Percentiles rank a stretch among this genome's conserved stretches.
These are phyloP conservation scores for Penicillium sp. DNA, from an alignment of 2,329 filamentous ascomycete genomes.

Conservation along the genomic window DNA sequence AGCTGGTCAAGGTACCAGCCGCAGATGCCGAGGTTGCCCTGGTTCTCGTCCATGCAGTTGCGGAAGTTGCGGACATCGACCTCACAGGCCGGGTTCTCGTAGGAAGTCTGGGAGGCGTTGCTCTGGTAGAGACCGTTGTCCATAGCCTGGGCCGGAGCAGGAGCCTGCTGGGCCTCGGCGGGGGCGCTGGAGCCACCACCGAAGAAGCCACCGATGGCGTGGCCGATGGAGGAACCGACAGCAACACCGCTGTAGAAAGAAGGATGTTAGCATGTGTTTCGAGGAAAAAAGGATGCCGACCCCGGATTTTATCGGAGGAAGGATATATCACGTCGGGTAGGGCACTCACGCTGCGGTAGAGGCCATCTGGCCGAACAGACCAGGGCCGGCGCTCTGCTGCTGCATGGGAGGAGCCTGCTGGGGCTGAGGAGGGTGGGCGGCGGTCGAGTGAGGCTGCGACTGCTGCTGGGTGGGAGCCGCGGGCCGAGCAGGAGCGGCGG, in stretches of 20 bases:
- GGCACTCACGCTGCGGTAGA: slow-evolving; percentile 88
- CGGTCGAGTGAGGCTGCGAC: slow-evolving; percentile 69
- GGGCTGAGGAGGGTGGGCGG: slow-evolving; percentile 49
- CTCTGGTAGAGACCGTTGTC: slow-evolving; percentile 48
- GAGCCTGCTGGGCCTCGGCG: slow-evolving; percentile 53
- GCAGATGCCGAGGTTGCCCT: slow-evolving; percentile 92
- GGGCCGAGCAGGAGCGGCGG: slow-evolving; percentile 59
- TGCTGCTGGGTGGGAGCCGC: slow-evolving; percentile 62
- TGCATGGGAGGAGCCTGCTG: slow-evolving; percentile 53
- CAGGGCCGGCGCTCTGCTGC: slow-evolving; percentile 66
- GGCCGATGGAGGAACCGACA: slow-evolving; percentile 91
- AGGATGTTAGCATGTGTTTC: slow-evolving; percentile 8
- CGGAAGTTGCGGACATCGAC: slow-evolving; percentile 83
- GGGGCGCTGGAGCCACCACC: slow-evolving; percentile 66
- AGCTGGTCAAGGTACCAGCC: slow-evolving; percentile 98
- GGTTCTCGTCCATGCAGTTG: slow-evolving; percentile 93
- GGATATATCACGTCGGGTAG: not conserved
- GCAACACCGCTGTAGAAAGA: slow-evolving; percentile 76
- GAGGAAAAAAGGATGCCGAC: not conserved
- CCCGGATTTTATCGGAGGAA: slow-evolving; percentile 13
- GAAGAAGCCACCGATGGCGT: slow-evolving; percentile 90
- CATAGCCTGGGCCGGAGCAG: slow-evolving; percentile 56
- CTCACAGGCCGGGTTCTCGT: slow-evolving; percentile 67
- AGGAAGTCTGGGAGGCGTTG: slow-evolving; percentile 51
- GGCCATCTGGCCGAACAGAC: slow-evolving; percentile 95